These are phyloP conservation scores for Trichoderma parareesei DNA, from an alignment of 495 filamentous ascomycete species.

Conservation along the genomic window DNA sequence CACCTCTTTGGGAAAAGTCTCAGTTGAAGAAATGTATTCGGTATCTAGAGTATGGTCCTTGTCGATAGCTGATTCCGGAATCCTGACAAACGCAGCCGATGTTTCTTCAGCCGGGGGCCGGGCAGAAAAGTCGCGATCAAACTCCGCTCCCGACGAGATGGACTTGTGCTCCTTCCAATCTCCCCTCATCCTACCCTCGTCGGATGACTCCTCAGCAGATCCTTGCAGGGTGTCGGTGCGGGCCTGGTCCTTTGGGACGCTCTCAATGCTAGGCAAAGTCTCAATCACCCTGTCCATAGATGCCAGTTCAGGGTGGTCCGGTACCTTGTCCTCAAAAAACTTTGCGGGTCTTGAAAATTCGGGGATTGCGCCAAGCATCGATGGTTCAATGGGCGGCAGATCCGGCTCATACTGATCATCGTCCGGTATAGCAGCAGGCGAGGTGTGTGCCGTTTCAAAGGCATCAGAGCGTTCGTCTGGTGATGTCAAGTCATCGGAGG, in stretches of 20 bases:
- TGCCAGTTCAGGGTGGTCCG: constrained; percentile 2
- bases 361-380: constrained; percentile 5
- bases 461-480: constrained; percentile 10
- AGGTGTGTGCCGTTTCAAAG: constrained; percentile 6
- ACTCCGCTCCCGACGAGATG: background rate
- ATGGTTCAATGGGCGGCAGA: constrained; percentile 10
- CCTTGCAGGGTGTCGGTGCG: background rate
- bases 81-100: background rate
- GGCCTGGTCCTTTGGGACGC: constrained; percentile 6
- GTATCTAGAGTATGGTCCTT: background rate
- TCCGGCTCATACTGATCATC: constrained; percentile 12
- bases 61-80: background rate
- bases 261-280: constrained; percentile 10
- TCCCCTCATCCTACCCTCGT: background rate
- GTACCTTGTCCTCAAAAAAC: constrained; percentile 10
- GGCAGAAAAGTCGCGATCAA: background rate
- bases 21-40: background rate
- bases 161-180: background rate
- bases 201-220: background rate
- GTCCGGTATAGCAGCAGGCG: constrained; percentile 11
- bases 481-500: constrained; percentile 3
- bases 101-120: background rate
- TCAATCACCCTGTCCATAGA: constrained; percentile 7
- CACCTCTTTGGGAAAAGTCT: background rate
- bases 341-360: constrained; percentile 9